phyloP scores from a whole-genome alignment of 2,329 filamentous ascomycete species.

The Celoporthe dispersa region DNA sequence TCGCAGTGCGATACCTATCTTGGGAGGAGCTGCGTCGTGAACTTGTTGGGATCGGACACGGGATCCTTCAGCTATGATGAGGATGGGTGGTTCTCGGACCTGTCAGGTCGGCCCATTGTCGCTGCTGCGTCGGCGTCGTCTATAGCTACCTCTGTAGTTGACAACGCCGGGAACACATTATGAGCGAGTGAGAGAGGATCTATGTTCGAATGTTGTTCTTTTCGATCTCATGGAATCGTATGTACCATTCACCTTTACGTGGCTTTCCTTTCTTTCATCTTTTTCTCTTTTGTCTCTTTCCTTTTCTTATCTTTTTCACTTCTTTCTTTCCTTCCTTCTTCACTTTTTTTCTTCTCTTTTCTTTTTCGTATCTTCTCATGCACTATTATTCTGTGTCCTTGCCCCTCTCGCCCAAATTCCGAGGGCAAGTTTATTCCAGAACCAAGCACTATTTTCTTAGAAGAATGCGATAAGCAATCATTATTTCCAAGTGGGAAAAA shows the following conservation, averaged over 20 bases:
- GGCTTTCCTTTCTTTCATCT: too few species aligned
- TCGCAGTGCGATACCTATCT: constrained; percentile 7
- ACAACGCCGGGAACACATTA: constrained; percentile 4
- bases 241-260: not conserved
- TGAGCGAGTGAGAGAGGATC: not conserved
- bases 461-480: not conserved
- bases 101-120: not conserved
- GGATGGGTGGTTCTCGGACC: not conserved
- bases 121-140: constrained; percentile 4
- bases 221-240: not conserved
- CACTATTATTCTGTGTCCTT: not conserved
- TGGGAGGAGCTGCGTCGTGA: constrained; percentile 15
- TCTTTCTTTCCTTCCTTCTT: not conserved
- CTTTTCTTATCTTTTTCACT: not conserved
- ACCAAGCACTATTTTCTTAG: not conserved
- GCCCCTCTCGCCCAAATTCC: not conserved
- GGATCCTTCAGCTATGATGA: not conserved
- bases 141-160: not conserved
- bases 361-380: too few species aligned
- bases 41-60: constrained; percentile 1
- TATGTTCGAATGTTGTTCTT: not conserved
- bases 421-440: not conserved
- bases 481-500: not conserved
- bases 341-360: too few species aligned
- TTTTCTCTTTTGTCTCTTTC: too few species aligned